Evolutionary conservation across 2,329 filamentous ascomycete genomes (phyloP).

Genomic region (Paramyrothecium sp.): DNA sequence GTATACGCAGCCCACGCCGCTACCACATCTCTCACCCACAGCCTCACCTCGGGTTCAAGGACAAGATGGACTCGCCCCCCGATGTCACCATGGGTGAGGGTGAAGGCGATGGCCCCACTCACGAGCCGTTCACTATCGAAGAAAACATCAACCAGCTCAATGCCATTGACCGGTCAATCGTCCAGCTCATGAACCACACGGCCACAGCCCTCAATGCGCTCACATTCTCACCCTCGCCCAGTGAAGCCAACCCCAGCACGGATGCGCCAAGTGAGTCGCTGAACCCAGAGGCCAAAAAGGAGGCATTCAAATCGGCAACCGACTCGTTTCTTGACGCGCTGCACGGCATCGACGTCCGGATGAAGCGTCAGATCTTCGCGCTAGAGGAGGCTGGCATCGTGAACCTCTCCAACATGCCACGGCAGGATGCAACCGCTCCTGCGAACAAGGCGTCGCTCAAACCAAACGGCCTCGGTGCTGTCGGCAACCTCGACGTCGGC

Average conservation of each 20-base stretch:
- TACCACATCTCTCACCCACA: not conserved
- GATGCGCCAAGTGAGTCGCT: slow-evolving; percentile 21
- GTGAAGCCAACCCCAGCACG: slow-evolving; percentile 8
- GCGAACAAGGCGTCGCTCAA: slow-evolving; percentile 45
- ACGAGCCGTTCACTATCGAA: slow-evolving; percentile 64
- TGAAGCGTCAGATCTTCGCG: slow-evolving; percentile 67
- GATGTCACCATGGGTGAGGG: slow-evolving; percentile 30
- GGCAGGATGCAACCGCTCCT: slow-evolving; percentile 22
- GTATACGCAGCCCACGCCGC: no score
- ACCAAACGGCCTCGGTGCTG: slow-evolving; percentile 53
- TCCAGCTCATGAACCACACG: slow-evolving; percentile 41
- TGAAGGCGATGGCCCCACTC: slow-evolving; percentile 22
- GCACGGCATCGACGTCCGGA: slow-evolving; percentile 70
- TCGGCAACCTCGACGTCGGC: slow-evolving; percentile 73
- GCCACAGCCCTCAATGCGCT: slow-evolving; percentile 45
- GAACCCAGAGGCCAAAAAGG: slow-evolving; percentile 49
- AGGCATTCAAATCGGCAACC: slow-evolving; percentile 57
- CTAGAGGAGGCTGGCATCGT: slow-evolving; percentile 81
- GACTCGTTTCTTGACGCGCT: slow-evolving; percentile 70
- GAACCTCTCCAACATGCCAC: slow-evolving; percentile 37
- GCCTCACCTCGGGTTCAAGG: not conserved
- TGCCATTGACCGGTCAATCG: slow-evolving; percentile 66
- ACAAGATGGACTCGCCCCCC: slow-evolving; percentile 27
- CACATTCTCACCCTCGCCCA: slow-evolving; percentile 28
- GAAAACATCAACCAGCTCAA: slow-evolving; percentile 81